Conservation (phyloP, 2,329 filamentous ascomycete genomes). For the Aureobasidium zeae region DNA sequence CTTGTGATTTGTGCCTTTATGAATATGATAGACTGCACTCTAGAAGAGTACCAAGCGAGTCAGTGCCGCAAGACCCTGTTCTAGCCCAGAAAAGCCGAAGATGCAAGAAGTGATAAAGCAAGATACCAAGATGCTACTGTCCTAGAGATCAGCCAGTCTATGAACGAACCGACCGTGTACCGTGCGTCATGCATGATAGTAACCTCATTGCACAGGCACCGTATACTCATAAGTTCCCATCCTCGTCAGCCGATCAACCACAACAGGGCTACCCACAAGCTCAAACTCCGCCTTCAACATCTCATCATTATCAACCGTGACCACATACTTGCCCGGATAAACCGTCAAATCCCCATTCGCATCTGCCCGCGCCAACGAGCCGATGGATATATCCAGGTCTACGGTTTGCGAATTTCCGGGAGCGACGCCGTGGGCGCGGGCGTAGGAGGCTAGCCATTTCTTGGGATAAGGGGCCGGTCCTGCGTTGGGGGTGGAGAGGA, state of each 20-base stretch:
- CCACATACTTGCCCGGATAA: slow-evolving; percentile 45
- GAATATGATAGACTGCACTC: too few species aligned
- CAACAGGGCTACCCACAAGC: background rate
- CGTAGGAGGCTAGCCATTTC: slow-evolving; percentile 46
- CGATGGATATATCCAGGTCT: slow-evolving; percentile 38
- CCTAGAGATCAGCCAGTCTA: too few species aligned
- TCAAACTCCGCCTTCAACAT: slow-evolving; percentile 1
- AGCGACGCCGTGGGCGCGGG: slow-evolving; percentile 30
- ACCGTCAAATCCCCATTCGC: slow-evolving; percentile 42
- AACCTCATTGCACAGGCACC: background rate
- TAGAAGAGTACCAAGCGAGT: too few species aligned
- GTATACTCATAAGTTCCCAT: slow-evolving; percentile 6
- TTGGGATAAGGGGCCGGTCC: slow-evolving; percentile 43
- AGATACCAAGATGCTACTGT: too few species aligned
- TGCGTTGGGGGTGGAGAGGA: slow-evolving; percentile 39
- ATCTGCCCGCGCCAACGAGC: slow-evolving; percentile 42
- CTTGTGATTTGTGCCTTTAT: too few species aligned
- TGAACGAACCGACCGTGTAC: too few species aligned
- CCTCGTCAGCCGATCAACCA: slow-evolving; percentile 11
- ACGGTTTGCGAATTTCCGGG: slow-evolving; percentile 24
- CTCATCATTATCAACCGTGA: slow-evolving; percentile 34
- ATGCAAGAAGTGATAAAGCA: too few species aligned
- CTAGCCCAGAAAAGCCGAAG: too few species aligned
- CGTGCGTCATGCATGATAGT: too few species aligned
- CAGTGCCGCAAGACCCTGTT: too few species aligned